Evolutionary conservation across 208 protist species (phyloP).

Genomic region (Novymonas esmeraldas): DNA sequence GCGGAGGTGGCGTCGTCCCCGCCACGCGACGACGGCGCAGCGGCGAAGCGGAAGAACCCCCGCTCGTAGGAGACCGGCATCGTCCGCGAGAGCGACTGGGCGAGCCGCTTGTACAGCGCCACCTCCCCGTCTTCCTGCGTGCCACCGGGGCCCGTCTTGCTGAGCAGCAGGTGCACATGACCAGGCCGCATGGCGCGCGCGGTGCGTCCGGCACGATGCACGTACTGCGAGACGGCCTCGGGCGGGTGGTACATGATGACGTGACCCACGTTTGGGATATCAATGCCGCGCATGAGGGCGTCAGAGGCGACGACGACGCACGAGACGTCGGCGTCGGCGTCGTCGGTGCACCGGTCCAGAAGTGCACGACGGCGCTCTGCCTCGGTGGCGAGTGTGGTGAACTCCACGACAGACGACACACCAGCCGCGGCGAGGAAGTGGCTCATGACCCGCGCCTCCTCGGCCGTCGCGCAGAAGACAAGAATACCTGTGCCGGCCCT

Average conservation of each 20-base stretch:
- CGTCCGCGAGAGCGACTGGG: constrained; percentile 52
- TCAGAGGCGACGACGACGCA: constrained; percentile 88
- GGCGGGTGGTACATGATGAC: constrained; percentile 93
- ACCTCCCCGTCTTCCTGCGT: constrained; percentile 76
- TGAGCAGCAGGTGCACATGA: constrained; percentile 81
- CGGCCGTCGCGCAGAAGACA: constrained; percentile 84
- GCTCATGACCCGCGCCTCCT: constrained; percentile 88
- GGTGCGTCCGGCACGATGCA: constrained; percentile 96
- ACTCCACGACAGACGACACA: constrained; percentile 68
- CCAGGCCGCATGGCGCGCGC: constrained; percentile 92
- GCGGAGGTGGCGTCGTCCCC: background rate
- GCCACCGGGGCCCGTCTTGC: constrained; percentile 67
- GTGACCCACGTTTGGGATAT: constrained; percentile 84
- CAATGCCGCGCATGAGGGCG: constrained; percentile 90
- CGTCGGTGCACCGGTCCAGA: constrained; percentile 26
- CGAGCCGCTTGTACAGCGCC: constrained; percentile 63
- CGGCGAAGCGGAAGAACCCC: constrained; percentile 80
- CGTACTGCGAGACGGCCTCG: constrained; percentile 93
- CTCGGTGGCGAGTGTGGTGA: constrained; percentile 82
- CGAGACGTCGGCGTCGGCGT: constrained; percentile 6
- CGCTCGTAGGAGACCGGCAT: constrained; percentile 79
- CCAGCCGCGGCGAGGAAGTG: constrained; percentile 85
- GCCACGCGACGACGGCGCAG: constrained; percentile 21
- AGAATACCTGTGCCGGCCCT: constrained; percentile 70
- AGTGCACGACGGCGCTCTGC: constrained; percentile 75